phyloP scores from a whole-genome alignment of 192 early-diverging fungal genomes.

The Mortierella claussenii region DNA sequence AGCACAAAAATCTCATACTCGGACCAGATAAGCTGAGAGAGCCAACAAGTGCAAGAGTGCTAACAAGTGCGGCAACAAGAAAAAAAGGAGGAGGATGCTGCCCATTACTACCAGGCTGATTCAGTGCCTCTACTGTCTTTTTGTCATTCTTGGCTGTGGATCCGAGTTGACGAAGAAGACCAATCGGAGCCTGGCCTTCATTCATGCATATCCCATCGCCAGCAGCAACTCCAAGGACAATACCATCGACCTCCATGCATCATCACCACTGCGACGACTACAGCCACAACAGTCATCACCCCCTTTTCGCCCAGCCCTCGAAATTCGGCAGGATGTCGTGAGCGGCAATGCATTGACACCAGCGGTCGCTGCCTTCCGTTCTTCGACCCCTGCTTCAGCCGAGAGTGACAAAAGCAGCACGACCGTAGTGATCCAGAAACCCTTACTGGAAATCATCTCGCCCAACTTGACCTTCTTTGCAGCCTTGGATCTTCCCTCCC shows the following conservation, averaged over 20 bases:
- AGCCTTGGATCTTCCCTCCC: slow-evolving; percentile 5
- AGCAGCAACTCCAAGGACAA: not conserved
- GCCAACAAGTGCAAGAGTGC: too few species aligned
- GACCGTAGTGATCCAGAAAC: slow-evolving; percentile 11
- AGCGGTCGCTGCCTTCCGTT: not conserved
- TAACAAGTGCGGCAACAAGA: not conserved
- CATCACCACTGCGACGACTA: too few species aligned
- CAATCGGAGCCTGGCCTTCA: too few species aligned
- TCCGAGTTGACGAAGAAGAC: not conserved
- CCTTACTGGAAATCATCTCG: slow-evolving; percentile 27
- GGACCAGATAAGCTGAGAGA: too few species aligned
- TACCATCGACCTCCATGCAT: too few species aligned
- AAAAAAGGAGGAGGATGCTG: slow-evolving; percentile 3
- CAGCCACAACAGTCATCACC: too few species aligned
- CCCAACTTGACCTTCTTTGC: slow-evolving; percentile 26
- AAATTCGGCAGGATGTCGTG: slow-evolving; percentile 1
- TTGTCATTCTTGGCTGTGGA: slow-evolving; percentile 22
- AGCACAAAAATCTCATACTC: too few species aligned
- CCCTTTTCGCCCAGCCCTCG: not conserved
- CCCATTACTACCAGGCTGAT: slow-evolving; percentile 11
- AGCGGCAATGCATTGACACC: not conserved
- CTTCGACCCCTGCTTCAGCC: not conserved
- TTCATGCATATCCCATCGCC: slow-evolving; percentile 30
- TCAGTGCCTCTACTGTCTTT: slow-evolving; percentile 12
- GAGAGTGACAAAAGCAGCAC: not conserved